Base-by-base conservation (phyloP, 2,329 filamentous ascomycete genomes). In the Metarhizium humberi region DNA sequence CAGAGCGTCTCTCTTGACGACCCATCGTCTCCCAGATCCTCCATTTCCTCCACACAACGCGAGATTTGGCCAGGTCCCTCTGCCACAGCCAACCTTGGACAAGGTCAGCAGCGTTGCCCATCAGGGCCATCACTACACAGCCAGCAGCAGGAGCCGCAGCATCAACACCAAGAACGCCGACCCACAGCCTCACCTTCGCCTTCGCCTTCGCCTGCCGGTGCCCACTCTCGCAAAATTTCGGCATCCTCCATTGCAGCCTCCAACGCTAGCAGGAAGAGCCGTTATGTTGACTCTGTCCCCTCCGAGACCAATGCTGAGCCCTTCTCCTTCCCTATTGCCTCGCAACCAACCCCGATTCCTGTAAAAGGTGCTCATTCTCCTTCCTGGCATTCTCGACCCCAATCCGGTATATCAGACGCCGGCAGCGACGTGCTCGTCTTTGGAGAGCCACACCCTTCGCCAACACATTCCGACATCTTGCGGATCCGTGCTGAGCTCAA, bases 321-420 rank as follows among this genome's bases (percentile, higher is more conserved):
- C 64, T 76, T 83, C 55, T 85, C 77, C 67, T 75, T 86, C 58
- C 86, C 81, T 60, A 85, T 87, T 6, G 51, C 48, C 18, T 82
- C 84, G 43, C 78, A 82, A 56, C 76, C 78, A 34, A 66, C 71
- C 18, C 63, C 72, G 29, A 66, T 68, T 58, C 69, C 76, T 13
- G 63, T 77, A 55, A 75, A 67, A 56, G 71, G 70, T 54, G 71
- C 75, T 58, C 70, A 72, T 58, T 68, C 72, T 58, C 70, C 72
- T 58, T 68, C 72, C 52, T 69, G 72, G 60, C 66, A 73, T 63
- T 67, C 70, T 65, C 66, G 77, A 66, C 62, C 74, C 66, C 69
- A 74, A 59, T 76, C 78, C 25, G 68, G 61, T 55, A 65, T 66
- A 48, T 74, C 73, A 38, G 74, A 78, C 50, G 60, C 67, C 52